A percentile compares a stretch with the other conserved stretches of the same genome.
These are phyloP conservation scores for Suillus occidentalis DNA, from an alignment of 768 basidiomycete species.

Conservation along the genomic window DNA sequence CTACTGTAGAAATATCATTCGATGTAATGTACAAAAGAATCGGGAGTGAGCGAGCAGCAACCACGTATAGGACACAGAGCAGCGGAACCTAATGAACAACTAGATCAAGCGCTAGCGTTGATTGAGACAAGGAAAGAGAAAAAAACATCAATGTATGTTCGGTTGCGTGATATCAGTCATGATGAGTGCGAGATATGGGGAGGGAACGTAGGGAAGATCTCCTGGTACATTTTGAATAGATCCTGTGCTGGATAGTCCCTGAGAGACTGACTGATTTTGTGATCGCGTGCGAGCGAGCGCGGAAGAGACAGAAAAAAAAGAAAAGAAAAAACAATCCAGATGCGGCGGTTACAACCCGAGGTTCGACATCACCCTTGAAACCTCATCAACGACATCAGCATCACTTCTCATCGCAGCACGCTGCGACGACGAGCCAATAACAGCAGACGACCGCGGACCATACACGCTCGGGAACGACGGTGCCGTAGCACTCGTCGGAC, in stretches of 20 bases:
- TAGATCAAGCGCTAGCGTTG: constrained; percentile 24
- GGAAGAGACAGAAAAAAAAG: constrained; percentile 7
- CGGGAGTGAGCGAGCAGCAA: constrained; percentile 13
- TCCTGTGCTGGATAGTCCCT: constrained; percentile 26
- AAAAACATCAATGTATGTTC: constrained; percentile 15
- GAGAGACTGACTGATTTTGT: constrained; percentile 24
- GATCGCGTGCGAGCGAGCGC: constrained; percentile 16
- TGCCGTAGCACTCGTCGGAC: constrained; percentile 74
- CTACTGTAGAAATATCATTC: constrained; percentile 50
- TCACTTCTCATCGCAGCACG: constrained; percentile 42
- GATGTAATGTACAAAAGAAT: constrained; percentile 41
- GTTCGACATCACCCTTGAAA: constrained; percentile 77
- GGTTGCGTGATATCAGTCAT: constrained; percentile 8
- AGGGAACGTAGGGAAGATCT: constrained; percentile 18
- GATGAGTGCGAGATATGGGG: constrained; percentile 5
- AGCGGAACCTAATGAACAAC: constrained; percentile 14
- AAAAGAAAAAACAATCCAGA: neutral
- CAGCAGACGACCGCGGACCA: constrained; percentile 55
- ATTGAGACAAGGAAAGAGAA: constrained; percentile 22
- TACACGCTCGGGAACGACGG: constrained; percentile 88
- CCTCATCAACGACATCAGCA: constrained; percentile 57
- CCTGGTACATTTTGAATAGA: constrained; percentile 36
- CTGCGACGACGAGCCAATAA: constrained; percentile 46
- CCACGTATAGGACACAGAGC: constrained; percentile 5
- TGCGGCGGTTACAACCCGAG: constrained; percentile 54